Evolutionary conservation across 768 basidiomycete species (phyloP), one percentile per base, ranked within the genome.

Genomic region (Lyophyllum decastes): DNA sequence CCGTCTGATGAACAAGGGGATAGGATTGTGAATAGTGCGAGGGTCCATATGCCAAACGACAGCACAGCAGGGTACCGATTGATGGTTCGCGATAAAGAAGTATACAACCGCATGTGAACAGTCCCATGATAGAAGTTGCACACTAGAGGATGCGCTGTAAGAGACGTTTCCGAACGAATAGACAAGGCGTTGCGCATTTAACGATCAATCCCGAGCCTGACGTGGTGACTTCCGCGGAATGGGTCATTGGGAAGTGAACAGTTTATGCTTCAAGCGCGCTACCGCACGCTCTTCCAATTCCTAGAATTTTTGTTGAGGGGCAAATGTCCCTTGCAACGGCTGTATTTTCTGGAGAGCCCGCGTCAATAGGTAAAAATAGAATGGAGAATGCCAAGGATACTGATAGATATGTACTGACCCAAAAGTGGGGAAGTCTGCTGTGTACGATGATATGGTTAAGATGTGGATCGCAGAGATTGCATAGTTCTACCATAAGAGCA

Each of bases 31-130:
- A 16, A 17, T 50, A n/a, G n/a, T n/a, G n/a, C n/a, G 26, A 44
- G 9, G 50, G 26, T 30, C 44, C 54, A 60, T 50, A 40, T 55
- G 41, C 6, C 14, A 48, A 34, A 60, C 54, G 38, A 40, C 47
- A 54, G 47, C 55, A 40, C 27, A 30, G 47, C 50, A 40, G 26
- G 24, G 43, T 26, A 40, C 35, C 30, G 27, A 61, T 47, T 38
- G 54, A 54, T 62, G 44, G 22, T 52, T n/a, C 22, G 52, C 10
- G 52, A 51, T 35, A 54, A 19, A 60, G 58, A 63, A 60, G 58
- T 10, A 49, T 25, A 24, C 38, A n/a, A 54, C 63, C 63, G 55
- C 60, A 40, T 64, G 60, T 21, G 46, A 52, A 41, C 40, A 27
- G 17, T 35, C 47, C 52, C 63, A 61, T 64, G 60, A 57, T 52